Percentiles rank a stretch among this genome's conserved stretches.
Conservation (phyloP, 495 filamentous ascomycete genomes). For the Neurospora tetraspora region DNA sequence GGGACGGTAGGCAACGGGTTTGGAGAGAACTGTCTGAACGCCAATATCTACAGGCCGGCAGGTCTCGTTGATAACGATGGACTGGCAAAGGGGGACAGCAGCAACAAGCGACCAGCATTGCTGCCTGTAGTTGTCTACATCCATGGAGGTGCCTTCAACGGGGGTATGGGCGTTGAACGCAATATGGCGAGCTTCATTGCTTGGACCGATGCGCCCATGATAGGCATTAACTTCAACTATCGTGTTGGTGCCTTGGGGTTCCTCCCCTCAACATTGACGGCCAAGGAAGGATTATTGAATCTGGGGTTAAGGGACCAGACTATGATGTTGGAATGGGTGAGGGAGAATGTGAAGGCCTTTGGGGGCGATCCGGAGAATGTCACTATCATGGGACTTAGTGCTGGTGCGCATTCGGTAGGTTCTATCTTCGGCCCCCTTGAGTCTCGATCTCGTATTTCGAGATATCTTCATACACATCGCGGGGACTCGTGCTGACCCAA, state of each 20-base stretch:
- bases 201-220: slow-evolving; percentile 41
- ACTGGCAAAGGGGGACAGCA: slow-evolving; percentile 2
- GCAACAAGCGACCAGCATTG: slow-evolving; percentile 15
- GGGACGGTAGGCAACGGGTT: slow-evolving; percentile 15
- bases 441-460: neutral
- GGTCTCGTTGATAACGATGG: slow-evolving; percentile 17
- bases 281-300: slow-evolving; percentile 50
- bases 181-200: slow-evolving; percentile 44
- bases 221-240: slow-evolving; percentile 60
- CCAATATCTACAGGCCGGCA: slow-evolving; percentile 38
- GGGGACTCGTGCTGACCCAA: neutral
- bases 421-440: neutral
- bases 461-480: neutral
- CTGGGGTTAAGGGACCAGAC: slow-evolving; percentile 62
- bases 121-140: slow-evolving; percentile 52
- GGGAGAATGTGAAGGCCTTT: slow-evolving; percentile 48
- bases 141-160: slow-evolving; percentile 46
- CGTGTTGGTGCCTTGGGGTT: slow-evolving; percentile 61
- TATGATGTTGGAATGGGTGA: slow-evolving; percentile 54
- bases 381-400: slow-evolving; percentile 56
- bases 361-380: slow-evolving; percentile 54
- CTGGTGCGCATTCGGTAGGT: slow-evolving; percentile 55
- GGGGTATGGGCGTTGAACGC: slow-evolving; percentile 30
- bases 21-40: slow-evolving; percentile 43
- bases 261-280: slow-evolving; percentile 42